phyloP scores from a whole-genome alignment of 2,329 filamentous ascomycete species.

The Verticillium zaregamsianum region DNA sequence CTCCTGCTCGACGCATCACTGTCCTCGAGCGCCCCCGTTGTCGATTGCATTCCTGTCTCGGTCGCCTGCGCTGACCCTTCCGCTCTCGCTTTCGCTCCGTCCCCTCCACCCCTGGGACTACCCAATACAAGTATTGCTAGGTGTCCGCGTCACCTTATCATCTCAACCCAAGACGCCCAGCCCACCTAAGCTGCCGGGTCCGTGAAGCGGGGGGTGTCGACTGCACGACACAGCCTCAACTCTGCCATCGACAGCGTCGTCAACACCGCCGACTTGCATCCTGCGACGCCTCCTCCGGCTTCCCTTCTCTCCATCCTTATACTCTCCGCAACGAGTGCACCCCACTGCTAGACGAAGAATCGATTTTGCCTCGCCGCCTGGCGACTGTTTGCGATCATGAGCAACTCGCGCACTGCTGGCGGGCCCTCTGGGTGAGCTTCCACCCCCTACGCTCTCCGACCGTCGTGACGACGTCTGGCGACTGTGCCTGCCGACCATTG shows the following conservation, averaged over 20 bases:
- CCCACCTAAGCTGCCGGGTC: conserved; percentile 7
- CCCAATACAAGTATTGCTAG: not conserved
- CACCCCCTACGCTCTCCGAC: not conserved
- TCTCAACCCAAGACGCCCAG: conserved; percentile 11
- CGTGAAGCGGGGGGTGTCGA: conserved; percentile 13
- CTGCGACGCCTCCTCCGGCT: not conserved
- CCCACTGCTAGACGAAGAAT: not conserved
- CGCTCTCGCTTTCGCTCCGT: conserved; percentile 3
- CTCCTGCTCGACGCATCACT: not conserved
- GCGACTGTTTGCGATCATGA: conserved; percentile 1
- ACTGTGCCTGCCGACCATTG: not conserved
- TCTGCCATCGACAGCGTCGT: conserved; percentile 12
- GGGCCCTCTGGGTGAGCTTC: not conserved
- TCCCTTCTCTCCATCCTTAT: not conserved
- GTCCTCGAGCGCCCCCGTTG: not conserved
- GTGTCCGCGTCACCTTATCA: conserved; percentile 14
- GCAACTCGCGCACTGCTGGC: not conserved
- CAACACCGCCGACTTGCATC: conserved; percentile 2
- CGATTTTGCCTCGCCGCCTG: not conserved
- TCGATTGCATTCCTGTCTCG: not conserved
- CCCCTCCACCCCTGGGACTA: not conserved
- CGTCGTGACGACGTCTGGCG: not conserved
- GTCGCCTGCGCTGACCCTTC: conserved; percentile 22
- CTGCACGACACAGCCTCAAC: conserved; percentile 15
- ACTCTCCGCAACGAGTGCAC: not conserved